These are phyloP conservation scores for Xylaria palmicola DNA, from an alignment of 495 filamentous ascomycete genomes.

Conservation along the genomic window DNA sequence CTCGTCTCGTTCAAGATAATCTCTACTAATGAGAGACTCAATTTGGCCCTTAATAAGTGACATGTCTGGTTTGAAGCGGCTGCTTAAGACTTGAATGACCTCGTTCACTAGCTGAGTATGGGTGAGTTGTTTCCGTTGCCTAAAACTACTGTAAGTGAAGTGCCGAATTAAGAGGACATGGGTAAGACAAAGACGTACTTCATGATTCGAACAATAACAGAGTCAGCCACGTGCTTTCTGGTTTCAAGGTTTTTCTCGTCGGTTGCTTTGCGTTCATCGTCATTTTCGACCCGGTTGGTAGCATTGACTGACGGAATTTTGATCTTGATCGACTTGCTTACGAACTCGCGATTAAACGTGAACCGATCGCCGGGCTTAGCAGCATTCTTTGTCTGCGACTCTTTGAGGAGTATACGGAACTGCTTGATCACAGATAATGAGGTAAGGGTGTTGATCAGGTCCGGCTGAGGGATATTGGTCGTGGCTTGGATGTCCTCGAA, in stretches of 20 bases:
- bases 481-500: slow-evolving; percentile 82
- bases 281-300: slow-evolving; percentile 82
- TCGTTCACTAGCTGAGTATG: slow-evolving; percentile 84
- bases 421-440: slow-evolving; percentile 85
- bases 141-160: slow-evolving; percentile 33
- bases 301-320: slow-evolving; percentile 67
- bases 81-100: slow-evolving; percentile 73
- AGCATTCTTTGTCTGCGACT: slow-evolving; percentile 72
- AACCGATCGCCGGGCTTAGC: slow-evolving; percentile 81
- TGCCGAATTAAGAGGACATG: background rate
- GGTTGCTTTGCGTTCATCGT: slow-evolving; percentile 80
- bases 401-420: slow-evolving; percentile 76
- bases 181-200: slow-evolving; percentile 62
- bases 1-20: slow-evolving; percentile 89
- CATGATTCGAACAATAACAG: slow-evolving; percentile 92
- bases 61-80: slow-evolving; percentile 86
- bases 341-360: slow-evolving; percentile 79
- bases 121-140: slow-evolving; percentile 81
- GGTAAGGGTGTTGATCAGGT: slow-evolving; percentile 80
- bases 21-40: slow-evolving; percentile 85
- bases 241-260: slow-evolving; percentile 84
- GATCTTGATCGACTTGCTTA: slow-evolving; percentile 78
- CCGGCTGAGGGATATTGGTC: slow-evolving; percentile 77
- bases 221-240: slow-evolving; percentile 75
- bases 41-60: slow-evolving; percentile 92